Base-by-base conservation (phyloP, 306 rosid species). In the Cucurbita maxima region DNA sequence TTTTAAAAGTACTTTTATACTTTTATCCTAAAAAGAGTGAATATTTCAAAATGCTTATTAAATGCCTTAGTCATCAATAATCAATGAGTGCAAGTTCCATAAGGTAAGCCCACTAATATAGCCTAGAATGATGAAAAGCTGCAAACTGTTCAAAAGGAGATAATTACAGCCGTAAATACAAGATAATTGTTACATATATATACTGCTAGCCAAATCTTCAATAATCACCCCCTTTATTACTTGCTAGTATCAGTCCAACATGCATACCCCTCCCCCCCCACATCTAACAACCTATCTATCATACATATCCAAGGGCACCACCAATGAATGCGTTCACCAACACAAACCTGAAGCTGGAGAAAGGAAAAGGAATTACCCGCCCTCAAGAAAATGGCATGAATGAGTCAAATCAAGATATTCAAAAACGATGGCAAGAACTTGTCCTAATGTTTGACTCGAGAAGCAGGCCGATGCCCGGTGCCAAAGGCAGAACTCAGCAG, bases 51-150 rank as follows among this genome's bases (percentile, higher is more conserved):
- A 25, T 25, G 1, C 30, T 25, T 25, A 25, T 1, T 25, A 25
- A 25, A 25, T n/a, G n/a, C n/a, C n/a, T n/a, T n/a, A n/a, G n/a
- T n/a, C n/a, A n/a, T n/a, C n/a, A n/a, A n/a, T n/a, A n/a, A n/a
- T n/a, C 30, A 38, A 16, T 62, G 48, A 38, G 69, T 40, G 40
- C 47, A 8, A 59, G 16, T 34, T 60, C 8, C 68, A 8, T 8
- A 37, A 61, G 25, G 38, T 61, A 61, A 16, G 69, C 69, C 71
- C 70, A 63, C 71, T 63, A 10, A 63, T 63, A 63, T 63, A 63
- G 50, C 48, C 70, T 62, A 62, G 15, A 62, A 62, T n/a, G 70
- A 38, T 16, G 8, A 30, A 48, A 6, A 61, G 69, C 25, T 37
- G 66, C 14, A 10, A 59, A 59, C 66, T 30, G 10, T 30, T 59